These are phyloP conservation scores for Xylaria sp. DNA, from an alignment of 2,329 filamentous ascomycete genomes.

Conservation along the genomic window DNA sequence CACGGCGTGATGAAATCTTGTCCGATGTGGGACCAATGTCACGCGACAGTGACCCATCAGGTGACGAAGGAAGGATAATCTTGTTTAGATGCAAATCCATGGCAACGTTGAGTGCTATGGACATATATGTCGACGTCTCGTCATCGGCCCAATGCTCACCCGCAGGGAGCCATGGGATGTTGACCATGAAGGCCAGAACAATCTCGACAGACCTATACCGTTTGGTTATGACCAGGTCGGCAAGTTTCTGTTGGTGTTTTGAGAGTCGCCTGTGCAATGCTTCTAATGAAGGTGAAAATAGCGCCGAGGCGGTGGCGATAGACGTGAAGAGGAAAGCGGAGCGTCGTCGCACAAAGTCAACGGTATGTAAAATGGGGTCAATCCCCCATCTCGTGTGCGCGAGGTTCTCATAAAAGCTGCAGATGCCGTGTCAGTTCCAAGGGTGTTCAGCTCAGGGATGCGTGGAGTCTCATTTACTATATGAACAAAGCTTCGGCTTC, in stretches of 20 bases:
- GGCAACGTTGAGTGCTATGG: constrained; percentile 63
- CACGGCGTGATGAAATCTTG: constrained; percentile 61
- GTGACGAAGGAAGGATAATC: constrained; percentile 51
- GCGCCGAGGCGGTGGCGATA: constrained; percentile 61
- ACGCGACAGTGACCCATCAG: constrained; percentile 40
- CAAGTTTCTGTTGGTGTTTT: constrained; percentile 58
- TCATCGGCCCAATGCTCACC: constrained; percentile 65
- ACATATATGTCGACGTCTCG: constrained; percentile 66
- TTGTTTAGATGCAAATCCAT: constrained; percentile 67
- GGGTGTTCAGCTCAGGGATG: background rate
- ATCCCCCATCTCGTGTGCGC: constrained; percentile 71
- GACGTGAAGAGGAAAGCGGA: constrained; percentile 70
- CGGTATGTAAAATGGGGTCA: constrained; percentile 60
- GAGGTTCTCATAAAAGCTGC: constrained; percentile 62
- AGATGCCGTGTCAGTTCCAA: constrained; percentile 4
- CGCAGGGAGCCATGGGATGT: constrained; percentile 69
- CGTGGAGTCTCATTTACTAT: constrained; percentile 46
- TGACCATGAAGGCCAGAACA: constrained; percentile 68
- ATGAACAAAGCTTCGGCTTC: constrained; percentile 60
- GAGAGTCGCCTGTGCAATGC: constrained; percentile 62
- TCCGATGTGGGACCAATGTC: constrained; percentile 56
- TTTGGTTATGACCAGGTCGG: constrained; percentile 54
- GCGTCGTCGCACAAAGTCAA: constrained; percentile 58
- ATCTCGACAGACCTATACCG: constrained; percentile 68
- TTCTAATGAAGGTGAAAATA: constrained; percentile 59